These are phyloP conservation scores for Suhomyces choctaworum DNA, from an alignment of 1,139 yeast genomes.

Conservation along the genomic window DNA sequence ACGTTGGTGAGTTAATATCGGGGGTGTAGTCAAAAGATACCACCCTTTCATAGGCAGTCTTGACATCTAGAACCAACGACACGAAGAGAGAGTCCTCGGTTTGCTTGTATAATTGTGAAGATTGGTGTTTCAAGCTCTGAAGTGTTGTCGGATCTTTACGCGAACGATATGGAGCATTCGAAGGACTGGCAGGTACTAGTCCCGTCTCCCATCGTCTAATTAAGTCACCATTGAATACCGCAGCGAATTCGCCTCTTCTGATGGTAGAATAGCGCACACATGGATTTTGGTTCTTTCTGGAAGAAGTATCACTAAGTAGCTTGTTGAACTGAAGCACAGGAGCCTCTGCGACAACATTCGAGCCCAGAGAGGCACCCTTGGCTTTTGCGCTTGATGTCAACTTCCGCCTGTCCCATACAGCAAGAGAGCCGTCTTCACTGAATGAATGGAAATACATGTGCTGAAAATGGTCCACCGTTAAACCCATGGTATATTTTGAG, in stretches of 20 bases:
- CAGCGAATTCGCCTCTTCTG: slow-evolving; percentile 72
- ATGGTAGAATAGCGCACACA: slow-evolving; percentile 72
- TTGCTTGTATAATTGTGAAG: slow-evolving; percentile 37
- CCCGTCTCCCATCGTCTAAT: slow-evolving; percentile 85
- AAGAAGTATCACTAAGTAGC: slow-evolving; percentile 61
- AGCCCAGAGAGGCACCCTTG: slow-evolving; percentile 14
- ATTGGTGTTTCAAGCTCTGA: slow-evolving; percentile 36
- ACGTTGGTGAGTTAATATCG: slow-evolving; percentile 44
- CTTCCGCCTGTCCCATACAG: slow-evolving; percentile 85
- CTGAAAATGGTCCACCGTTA: slow-evolving; percentile 66
- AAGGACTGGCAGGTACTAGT: slow-evolving; percentile 40
- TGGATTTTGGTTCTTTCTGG: slow-evolving; percentile 60
- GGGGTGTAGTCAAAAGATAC: slow-evolving; percentile 83
- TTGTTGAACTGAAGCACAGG: slow-evolving; percentile 71
- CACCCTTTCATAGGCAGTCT: slow-evolving; percentile 77
- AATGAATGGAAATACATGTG: slow-evolving; percentile 68
- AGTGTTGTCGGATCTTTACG: slow-evolving; percentile 17
- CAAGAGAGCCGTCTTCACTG: slow-evolving; percentile 81
- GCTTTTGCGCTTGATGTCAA: slow-evolving; percentile 33
- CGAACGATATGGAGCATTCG: slow-evolving; percentile 2
- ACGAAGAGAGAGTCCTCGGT: slow-evolving; percentile 65
- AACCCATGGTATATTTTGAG: slow-evolving; percentile 69
- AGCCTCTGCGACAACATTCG: slow-evolving; percentile 41
- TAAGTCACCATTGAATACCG: slow-evolving; percentile 74
- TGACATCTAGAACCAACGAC: slow-evolving; percentile 71